These are phyloP conservation scores for Geum urbanum DNA, from an alignment of 306 rosid genomes.

Conservation along the genomic window DNA sequence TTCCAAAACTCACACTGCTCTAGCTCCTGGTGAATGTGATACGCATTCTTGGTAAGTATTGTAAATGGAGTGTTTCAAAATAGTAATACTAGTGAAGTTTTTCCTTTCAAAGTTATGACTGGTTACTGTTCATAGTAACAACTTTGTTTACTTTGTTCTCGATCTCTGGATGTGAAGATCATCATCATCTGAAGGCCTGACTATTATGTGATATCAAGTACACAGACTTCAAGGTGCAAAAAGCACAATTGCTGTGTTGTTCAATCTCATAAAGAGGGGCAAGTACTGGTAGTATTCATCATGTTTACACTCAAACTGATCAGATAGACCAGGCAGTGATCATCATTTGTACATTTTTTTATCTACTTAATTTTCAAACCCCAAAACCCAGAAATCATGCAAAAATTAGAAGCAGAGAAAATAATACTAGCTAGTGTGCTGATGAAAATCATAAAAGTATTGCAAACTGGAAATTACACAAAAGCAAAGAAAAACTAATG, in stretches of 20 bases:
- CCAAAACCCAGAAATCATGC: slow-evolving; percentile 33
- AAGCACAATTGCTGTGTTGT: slow-evolving; percentile 28
- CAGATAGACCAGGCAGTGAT: slow-evolving; percentile 9
- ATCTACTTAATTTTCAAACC: slow-evolving; percentile 22
- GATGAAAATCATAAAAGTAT: slow-evolving; percentile 5
- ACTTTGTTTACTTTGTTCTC: background rate
- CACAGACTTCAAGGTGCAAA: slow-evolving; percentile 35
- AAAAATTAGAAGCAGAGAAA: slow-evolving; percentile 13
- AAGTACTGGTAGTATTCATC: background rate
- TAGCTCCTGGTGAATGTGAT: background rate
- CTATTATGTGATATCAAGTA: slow-evolving; percentile 11
- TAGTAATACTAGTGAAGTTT: background rate
- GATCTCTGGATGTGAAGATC: background rate
- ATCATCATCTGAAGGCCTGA: slow-evolving; percentile 11
- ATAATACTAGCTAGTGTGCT: background rate
- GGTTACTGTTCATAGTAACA: slow-evolving; percentile 3
- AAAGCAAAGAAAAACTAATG: slow-evolving; percentile 12
- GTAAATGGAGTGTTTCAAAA: background rate
- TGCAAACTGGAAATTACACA: slow-evolving; percentile 13
- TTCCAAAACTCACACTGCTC: background rate
- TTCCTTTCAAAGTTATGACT: background rate
- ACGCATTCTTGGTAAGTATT: background rate
- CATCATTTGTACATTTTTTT: background rate
- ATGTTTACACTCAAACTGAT: slow-evolving; percentile 13
- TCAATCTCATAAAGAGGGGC: slow-evolving; percentile 30